These are phyloP conservation scores for Sphagnum magellanicum DNA, from an alignment of 228 moss, liverwort and hornwort genomes.

Conservation along the genomic window DNA sequence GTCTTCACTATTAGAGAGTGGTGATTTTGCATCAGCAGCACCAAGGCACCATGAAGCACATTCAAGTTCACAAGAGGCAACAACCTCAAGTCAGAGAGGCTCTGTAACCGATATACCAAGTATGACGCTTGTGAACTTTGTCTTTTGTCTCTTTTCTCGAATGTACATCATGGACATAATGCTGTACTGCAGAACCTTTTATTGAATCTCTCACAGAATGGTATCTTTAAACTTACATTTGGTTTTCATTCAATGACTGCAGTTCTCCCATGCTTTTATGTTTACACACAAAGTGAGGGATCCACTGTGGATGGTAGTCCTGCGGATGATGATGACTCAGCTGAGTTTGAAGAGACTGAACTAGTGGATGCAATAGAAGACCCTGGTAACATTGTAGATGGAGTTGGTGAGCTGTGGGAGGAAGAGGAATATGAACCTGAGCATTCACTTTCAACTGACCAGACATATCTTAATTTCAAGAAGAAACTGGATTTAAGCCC, in stretches of 20 bases:
- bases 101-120: conserved; percentile 41
- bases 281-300: conserved; percentile 70
- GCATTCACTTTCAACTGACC: conserved; percentile 57
- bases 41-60: conserved; percentile 21
- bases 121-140: conserved; percentile 5
- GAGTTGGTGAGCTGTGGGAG: conserved; percentile 78
- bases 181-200: too few relatives aligned
- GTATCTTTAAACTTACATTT: background rate
- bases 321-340: conserved; percentile 18
- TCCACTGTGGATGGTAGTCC: conserved; percentile 46
- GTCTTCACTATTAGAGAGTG: conserved; percentile 65
- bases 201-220: too few relatives aligned
- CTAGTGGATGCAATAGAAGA: conserved; percentile 40
- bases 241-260: conserved; percentile 12
- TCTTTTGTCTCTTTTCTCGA: background rate
- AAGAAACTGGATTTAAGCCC: conserved; percentile 73
- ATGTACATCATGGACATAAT: background rate
- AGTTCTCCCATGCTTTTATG: conserved; percentile 90
- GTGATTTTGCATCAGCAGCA: conserved; percentile 52
- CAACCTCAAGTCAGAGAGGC: conserved; percentile 28
- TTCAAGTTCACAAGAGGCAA: conserved; percentile 33
- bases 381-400: conserved; percentile 41
- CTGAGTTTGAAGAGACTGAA: conserved; percentile 26
- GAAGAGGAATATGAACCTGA: conserved; percentile 91
- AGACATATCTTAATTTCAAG: conserved; percentile 84